These are phyloP conservation scores for Cryptococcus sp. DNA, from an alignment of 1,284 basidiomycete species.

Conservation along the genomic window DNA sequence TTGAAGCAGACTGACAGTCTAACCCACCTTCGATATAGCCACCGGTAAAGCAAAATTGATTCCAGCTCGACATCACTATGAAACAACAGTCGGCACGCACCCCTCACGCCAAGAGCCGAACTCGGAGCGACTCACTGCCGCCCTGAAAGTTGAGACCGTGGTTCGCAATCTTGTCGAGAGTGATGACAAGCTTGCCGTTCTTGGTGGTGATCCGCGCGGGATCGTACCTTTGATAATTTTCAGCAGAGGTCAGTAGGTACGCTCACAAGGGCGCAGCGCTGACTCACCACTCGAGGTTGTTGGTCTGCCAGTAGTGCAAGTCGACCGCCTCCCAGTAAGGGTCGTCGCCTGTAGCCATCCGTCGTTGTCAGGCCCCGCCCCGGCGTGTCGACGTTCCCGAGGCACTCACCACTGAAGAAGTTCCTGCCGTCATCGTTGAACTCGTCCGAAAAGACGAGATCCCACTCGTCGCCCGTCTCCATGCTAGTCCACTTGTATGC, in stretches of 20 bases:
- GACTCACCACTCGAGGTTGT: slow-evolving; percentile 71
- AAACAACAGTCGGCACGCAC: slow-evolving; percentile 1
- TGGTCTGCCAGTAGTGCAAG: slow-evolving; percentile 65
- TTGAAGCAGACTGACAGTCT: neutral
- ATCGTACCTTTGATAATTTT: slow-evolving; percentile 40
- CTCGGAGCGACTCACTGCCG: slow-evolving; percentile 50
- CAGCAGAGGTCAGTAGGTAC: too few relatives aligned
- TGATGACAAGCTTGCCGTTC: slow-evolving; percentile 72
- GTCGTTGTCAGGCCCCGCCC: neutral
- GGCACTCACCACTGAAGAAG: slow-evolving; percentile 53
- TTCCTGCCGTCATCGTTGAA: slow-evolving; percentile 71
- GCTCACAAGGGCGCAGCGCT: too few relatives aligned
- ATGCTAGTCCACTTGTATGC: slow-evolving; percentile 58
- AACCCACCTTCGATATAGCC: slow-evolving; percentile 68
- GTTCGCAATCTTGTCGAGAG: slow-evolving; percentile 55
- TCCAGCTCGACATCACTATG: slow-evolving; percentile 61
- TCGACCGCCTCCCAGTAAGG: slow-evolving; percentile 58
- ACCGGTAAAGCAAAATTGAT: slow-evolving; percentile 87
- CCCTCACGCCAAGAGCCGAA: neutral
- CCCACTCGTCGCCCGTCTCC: slow-evolving; percentile 67
- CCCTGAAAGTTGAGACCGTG: slow-evolving; percentile 76
- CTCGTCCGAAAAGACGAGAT: slow-evolving; percentile 88
- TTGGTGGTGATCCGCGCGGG: slow-evolving; percentile 58
- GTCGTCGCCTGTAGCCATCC: slow-evolving; percentile 51
- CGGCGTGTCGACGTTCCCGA: too few relatives aligned